Base-by-base conservation (phyloP, 2,329 filamentous ascomycete genomes). In the Claviceps quebecensis region DNA sequence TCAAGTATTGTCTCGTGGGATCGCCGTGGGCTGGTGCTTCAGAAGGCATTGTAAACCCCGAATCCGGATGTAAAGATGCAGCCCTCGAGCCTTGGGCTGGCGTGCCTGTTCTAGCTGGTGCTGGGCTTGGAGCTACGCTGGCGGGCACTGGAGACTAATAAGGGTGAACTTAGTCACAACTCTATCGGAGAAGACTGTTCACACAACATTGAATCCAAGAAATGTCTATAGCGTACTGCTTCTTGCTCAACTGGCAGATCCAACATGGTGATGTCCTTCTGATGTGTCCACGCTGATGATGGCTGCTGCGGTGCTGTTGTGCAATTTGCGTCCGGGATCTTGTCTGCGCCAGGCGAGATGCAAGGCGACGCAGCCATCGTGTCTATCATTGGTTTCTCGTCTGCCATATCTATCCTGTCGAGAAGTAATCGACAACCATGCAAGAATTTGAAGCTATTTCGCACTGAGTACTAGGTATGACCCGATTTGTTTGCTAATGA, bases 1-100 rank as follows among this genome's bases (percentile, higher is more conserved):
- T 88, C 58, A 89, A 67, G 63, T 87, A 89, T 59, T 79, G 76
- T 45, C 85, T 76, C 5, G 80, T 80, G 1, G 82, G 80, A 22
- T 84, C 84, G 46, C 84, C 84, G 60, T 87, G 81, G 1, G 75
- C 67, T 1, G 77, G 73, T 14, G 80, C 75, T 60, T 83, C 76
- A 13, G 74, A 66, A 1, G 81, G 81, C 64, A 83, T 75, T n/a
- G 69, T 66, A 57, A 71, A 72, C 26, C 66, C 65, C 4, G 71
- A 57, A 54, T 81, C 78, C 3, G 78, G 77, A 53, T 80, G 76
- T 46, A 70, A 73, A 34, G 78, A 81, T 7, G 75, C 70, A 9
- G 78, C 76, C 57, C 79, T 71, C 38, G 77, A 81, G 55, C 69
- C 67, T 53, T 68, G 65, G 51, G 69, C 68, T 56, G 71, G 75